These are phyloP conservation scores for Marsdenia floribunda DNA, from an alignment of 257 asterid genomes.

Conservation along the genomic window DNA sequence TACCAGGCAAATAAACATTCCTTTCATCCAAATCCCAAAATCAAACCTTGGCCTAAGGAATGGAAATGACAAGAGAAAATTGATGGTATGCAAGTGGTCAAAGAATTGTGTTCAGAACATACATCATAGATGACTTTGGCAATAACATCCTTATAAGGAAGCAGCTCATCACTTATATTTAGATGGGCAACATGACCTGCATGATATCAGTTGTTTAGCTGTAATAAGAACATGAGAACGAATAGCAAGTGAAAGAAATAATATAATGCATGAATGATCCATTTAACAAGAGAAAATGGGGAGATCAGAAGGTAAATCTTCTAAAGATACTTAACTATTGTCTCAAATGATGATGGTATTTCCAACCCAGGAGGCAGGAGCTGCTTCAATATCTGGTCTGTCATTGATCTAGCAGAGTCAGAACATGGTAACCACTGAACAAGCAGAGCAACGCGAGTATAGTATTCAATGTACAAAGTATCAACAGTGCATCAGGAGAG, in stretches of 20 bases:
- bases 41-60: slow-evolving; percentile 2
- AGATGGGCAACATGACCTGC: slow-evolving; percentile 97
- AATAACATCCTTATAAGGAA: slow-evolving; percentile 72
- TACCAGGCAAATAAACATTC: background rate
- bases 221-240: background rate
- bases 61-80: slow-evolving; percentile 1
- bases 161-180: slow-evolving; percentile 76
- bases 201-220: slow-evolving; percentile 12
- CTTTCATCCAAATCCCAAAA: background rate
- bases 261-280: background rate
- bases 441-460: slow-evolving; percentile 8
- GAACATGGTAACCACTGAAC: background rate
- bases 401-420: slow-evolving; percentile 23
- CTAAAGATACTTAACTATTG: slow-evolving; percentile 78
- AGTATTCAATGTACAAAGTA: background rate
- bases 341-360: slow-evolving; percentile 94
- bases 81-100: background rate
- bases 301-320: slow-evolving; percentile 7
- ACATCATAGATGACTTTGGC: slow-evolving; percentile 95
- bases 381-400: slow-evolving; percentile 88
- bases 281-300: background rate
- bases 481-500: background rate
- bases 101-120: slow-evolving; percentile 22
- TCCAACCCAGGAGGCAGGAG: slow-evolving; percentile 79
- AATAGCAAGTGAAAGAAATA: background rate